phyloP scores from a whole-genome alignment of 805 yeast genomes.

The Cyberlindnera petersonii region DNA sequence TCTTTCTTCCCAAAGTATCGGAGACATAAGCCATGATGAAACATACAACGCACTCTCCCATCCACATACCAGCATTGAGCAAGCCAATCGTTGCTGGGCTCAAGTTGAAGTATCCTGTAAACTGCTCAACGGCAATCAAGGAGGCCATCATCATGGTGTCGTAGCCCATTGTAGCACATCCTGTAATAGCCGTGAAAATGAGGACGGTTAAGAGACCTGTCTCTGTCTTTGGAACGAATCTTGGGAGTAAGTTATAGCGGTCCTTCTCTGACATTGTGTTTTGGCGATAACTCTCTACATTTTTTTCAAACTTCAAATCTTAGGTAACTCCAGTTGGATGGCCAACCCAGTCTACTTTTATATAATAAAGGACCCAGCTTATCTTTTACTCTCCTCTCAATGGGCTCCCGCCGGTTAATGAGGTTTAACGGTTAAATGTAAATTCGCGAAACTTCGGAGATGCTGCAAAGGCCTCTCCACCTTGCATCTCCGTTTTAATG shows the following conservation, averaged over 20 bases:
- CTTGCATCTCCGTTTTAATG: too few species aligned
- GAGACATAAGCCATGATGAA: constrained; percentile 5
- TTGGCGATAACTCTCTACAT: too few species aligned
- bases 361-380: too few species aligned
- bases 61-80: constrained; percentile 15
- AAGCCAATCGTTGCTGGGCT: constrained; percentile 10
- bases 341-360: too few species aligned
- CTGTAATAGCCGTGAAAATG: constrained; percentile 10
- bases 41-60: constrained; percentile 7
- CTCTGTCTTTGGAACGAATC: constrained; percentile 9
- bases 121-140: constrained; percentile 14
- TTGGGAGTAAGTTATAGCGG: background rate
- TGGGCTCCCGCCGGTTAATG: too few species aligned
- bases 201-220: background rate
- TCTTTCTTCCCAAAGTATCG: constrained; percentile 15
- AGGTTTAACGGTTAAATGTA: too few species aligned
- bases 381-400: too few species aligned
- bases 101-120: constrained; percentile 11
- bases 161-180: constrained; percentile 15
- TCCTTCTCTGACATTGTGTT: background rate
- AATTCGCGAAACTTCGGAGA: too few species aligned
- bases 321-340: too few species aligned
- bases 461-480: too few species aligned
- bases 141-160: constrained; percentile 17
- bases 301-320: too few species aligned